Base-by-base conservation (phyloP, 2,329 filamentous ascomycete species). In the Curvularia sp. region DNA sequence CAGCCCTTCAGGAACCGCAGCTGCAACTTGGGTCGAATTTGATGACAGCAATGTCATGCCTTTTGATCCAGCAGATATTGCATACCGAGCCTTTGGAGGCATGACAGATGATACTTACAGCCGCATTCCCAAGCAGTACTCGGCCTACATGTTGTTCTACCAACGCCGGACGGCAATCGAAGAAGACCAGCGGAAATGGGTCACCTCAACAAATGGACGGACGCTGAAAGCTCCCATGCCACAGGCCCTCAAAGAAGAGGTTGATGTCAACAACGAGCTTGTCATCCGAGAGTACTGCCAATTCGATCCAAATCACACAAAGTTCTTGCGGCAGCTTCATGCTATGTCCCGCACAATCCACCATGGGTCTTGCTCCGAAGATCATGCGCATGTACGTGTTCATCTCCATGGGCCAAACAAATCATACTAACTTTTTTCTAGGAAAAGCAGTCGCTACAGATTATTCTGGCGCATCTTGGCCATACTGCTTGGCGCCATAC, bases 71-170 rank as follows among this genome's bases (percentile, higher is more conserved):
- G 80, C 81, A 1, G 84, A 87, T 22, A 89, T 98, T 78, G 87
- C 91, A 59, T 83, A 84, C 53, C 86, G 89, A 42, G 95, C 93
- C 67, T 97, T 93, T 58, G 80, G 81, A 30, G 80, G 80, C 1
- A 79, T 62, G 20, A 69, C 58, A 13, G 75, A 75, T 5, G 74
- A 76, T 3, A 57, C 62, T 10, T 73, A 70, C 39, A 69, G 62
- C 24, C 66, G 69, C 6, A 64, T 67, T 33, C 67, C 65, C 51
- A 77, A 77, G 55, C 65, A 69, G 41, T 77, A 69, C 54, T 98
- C 92, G 74, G 95, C 94, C 12, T 99, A 99, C 76, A 98, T 99
- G 91, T 84, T 99, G 8, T 98, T 99, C 76, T 99, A 99, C 75
- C 91, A 97, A 75, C 88, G 95, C 49, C 86, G 88, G 3, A 88